phyloP scores from a whole-genome alignment of 352 stramenopile species.

The Aphanomyces euteiches region DNA sequence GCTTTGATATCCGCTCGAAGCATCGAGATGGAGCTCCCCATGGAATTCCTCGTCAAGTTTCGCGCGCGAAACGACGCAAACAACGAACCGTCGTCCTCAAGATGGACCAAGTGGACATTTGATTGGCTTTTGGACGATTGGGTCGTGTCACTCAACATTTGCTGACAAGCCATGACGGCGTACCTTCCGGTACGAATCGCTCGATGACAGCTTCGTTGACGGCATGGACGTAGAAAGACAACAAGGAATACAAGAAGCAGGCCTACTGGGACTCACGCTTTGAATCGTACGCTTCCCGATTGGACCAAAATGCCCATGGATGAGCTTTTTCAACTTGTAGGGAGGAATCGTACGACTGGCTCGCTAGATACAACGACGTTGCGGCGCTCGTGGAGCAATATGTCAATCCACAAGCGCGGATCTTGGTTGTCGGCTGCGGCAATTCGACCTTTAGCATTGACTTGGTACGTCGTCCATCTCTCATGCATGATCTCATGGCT shows the following conservation, averaged over 20 bases:
- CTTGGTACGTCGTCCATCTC: conserved; percentile 38
- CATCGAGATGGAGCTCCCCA: conserved; percentile 67
- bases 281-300: conserved; percentile 34
- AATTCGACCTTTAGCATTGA: conserved; percentile 74
- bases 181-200: conserved; percentile 12
- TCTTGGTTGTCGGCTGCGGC: conserved; percentile 67
- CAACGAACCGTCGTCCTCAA: neutral
- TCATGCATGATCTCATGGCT: conserved; percentile 17
- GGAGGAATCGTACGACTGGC: conserved; percentile 78
- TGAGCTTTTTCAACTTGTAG: conserved; percentile 26
- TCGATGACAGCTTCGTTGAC: neutral
- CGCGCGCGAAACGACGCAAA: neutral
- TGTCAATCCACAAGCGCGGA: conserved; percentile 42
- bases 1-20: conserved; percentile 60
- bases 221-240: conserved; percentile 36
- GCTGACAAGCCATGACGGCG: neutral
- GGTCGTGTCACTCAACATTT: neutral
- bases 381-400: conserved; percentile 41
- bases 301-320: too few species aligned
- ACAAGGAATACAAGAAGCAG: conserved; percentile 58
- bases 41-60: conserved; percentile 29
- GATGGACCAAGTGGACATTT: neutral
- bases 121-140: neutral
- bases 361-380: conserved; percentile 53
- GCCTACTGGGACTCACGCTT: conserved; percentile 76